Evolutionary conservation across 2,329 filamentous ascomycete species (phyloP).

Genomic region (Dactylella cylindrospora): DNA sequence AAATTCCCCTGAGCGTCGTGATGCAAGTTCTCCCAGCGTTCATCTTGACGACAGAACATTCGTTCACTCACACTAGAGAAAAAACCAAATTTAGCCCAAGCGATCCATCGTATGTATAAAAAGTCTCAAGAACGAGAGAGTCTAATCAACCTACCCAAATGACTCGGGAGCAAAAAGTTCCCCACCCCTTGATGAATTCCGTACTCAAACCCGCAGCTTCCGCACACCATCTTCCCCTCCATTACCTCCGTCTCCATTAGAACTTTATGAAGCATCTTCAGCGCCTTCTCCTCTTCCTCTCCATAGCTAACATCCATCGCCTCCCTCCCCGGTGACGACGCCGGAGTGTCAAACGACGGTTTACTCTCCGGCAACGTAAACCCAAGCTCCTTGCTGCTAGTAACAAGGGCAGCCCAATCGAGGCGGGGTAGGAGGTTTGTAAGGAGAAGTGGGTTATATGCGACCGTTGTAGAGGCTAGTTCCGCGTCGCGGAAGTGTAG

Average conservation of each 20-base stretch:
- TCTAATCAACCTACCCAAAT: conserved; percentile 61
- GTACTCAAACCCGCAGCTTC: conserved; percentile 90
- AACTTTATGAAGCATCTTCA: conserved; percentile 76
- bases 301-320: conserved; percentile 71
- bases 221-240: conserved; percentile 86
- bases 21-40: no score
- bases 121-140: neutral
- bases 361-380: conserved; percentile 49
- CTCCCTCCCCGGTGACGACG: conserved; percentile 27
- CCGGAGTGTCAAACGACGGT: conserved; percentile 43
- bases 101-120: no score
- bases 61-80: no score
- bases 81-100: no score
- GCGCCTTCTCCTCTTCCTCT: conserved; percentile 66
- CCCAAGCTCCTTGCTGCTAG: conserved; percentile 63
- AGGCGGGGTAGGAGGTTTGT: conserved; percentile 81
- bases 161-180: conserved; percentile 90
- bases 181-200: conserved; percentile 92
- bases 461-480: conserved; percentile 79
- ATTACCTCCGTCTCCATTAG: conserved; percentile 86
- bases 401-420: conserved; percentile 80
- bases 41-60: no score
- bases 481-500: conserved; percentile 91
- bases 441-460: conserved; percentile 77
- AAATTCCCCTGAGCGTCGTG: no score